Percentiles rank a stretch among this genome's conserved stretches.
Conservation (phyloP, 2,329 filamentous ascomycete genomes). For the Macrophomina phaseolina region DNA sequence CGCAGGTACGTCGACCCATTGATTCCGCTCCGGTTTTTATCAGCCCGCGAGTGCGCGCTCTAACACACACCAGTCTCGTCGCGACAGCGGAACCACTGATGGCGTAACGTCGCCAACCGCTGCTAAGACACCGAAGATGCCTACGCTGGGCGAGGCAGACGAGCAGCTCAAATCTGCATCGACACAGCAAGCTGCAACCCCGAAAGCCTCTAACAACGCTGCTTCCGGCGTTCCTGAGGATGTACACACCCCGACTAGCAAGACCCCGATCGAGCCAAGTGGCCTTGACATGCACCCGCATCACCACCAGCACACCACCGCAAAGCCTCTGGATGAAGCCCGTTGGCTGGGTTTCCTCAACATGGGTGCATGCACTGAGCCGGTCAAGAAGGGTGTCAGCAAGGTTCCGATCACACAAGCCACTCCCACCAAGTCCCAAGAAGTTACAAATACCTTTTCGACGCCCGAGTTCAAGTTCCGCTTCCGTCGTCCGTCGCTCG, state of each 20-base stretch:
- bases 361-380: constrained; percentile 64
- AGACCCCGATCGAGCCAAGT: constrained; percentile 71
- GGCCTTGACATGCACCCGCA: constrained; percentile 90
- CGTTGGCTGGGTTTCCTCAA: constrained; percentile 78
- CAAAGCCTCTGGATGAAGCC: constrained; percentile 78
- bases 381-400: constrained; percentile 45
- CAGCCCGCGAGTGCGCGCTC: not conserved
- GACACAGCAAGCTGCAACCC: constrained; percentile 9
- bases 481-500: constrained; percentile 60
- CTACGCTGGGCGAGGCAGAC: constrained; percentile 21
- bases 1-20: constrained; percentile 4
- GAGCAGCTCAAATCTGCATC: constrained; percentile 4
- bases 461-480: constrained; percentile 69
- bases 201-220: not conserved
- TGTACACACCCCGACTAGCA: constrained; percentile 61
- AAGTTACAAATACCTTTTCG: constrained; percentile 30
- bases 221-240: constrained; percentile 13
- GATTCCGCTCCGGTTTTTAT: not conserved
- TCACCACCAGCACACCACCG: constrained; percentile 75
- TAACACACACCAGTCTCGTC: not conserved
- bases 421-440: constrained; percentile 66
- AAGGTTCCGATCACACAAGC: constrained; percentile 56
- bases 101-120: constrained; percentile 1
- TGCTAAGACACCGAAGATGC: constrained; percentile 15
- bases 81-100: not conserved